These are phyloP conservation scores for Sporothrix sp. DNA, from an alignment of 2,329 filamentous ascomycete species.

Conservation along the genomic window DNA sequence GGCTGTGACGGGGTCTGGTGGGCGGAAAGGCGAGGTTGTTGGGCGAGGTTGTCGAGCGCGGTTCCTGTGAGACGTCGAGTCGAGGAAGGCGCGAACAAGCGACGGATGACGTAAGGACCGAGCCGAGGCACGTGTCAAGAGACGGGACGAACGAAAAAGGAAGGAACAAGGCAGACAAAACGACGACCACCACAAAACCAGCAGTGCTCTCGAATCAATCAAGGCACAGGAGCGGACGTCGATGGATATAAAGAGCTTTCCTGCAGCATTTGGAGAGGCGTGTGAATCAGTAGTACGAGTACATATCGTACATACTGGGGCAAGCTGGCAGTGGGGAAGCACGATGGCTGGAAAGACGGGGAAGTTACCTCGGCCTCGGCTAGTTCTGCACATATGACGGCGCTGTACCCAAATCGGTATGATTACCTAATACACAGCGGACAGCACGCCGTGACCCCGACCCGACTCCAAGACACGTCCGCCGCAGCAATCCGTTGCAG, in stretches of 20 bases:
- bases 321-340: neutral
- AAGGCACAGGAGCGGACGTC: too few relatives aligned
- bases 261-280: too few relatives aligned
- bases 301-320: too few relatives aligned
- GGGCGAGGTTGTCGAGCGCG: neutral
- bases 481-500: too few relatives aligned
- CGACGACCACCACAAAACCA: neutral
- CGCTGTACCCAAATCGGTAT: too few relatives aligned
- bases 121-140: slow-evolving; percentile 15
- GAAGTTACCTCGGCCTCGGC: slow-evolving; percentile 14
- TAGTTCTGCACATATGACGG: slow-evolving; percentile 4
- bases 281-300: slow-evolving; percentile 9
- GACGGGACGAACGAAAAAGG: neutral
- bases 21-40: neutral
- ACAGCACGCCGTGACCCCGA: too few relatives aligned
- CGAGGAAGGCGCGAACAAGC: neutral
- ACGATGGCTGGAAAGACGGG: neutral
- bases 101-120: slow-evolving; percentile 9
- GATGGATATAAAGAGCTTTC: too few relatives aligned
- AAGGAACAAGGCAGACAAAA: neutral
- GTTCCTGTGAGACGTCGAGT: neutral
- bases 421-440: too few relatives aligned
- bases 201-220: too few relatives aligned
- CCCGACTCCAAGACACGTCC: too few relatives aligned
- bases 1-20: neutral